A percentile compares a stretch with the other conserved stretches of the same genome.
These are phyloP conservation scores for Annona squamosa DNA, from an alignment of 164 flowering plant species.

Conservation along the genomic window DNA sequence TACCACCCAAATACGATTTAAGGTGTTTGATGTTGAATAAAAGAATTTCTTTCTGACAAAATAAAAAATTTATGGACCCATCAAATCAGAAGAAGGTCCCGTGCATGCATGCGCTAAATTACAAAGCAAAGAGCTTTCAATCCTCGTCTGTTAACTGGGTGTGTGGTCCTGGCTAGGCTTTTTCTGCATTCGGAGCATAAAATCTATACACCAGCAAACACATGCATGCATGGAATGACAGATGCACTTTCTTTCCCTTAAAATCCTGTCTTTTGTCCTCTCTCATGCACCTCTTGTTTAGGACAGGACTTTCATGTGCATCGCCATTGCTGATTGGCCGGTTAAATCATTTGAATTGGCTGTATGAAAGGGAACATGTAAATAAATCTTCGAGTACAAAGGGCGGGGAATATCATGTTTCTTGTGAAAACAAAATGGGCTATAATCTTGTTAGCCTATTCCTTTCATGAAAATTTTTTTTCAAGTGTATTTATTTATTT, in stretches of 20 bases:
- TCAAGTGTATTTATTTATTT: too few species aligned
- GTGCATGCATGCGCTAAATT: too few species aligned
- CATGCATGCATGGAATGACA: not conserved
- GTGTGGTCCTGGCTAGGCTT: too few species aligned
- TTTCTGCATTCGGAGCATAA: not conserved
- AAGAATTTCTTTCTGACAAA: not conserved
- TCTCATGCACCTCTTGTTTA: not conserved
- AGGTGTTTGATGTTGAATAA: not conserved
- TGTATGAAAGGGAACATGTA: not conserved
- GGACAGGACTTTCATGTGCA: not conserved
- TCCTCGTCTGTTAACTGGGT: too few species aligned
- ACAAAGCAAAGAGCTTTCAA: too few species aligned
- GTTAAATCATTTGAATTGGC: not conserved
- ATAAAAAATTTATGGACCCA: not conserved
- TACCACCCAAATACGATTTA: too few species aligned
- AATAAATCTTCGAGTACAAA: too few species aligned
- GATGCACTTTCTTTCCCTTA: not conserved
- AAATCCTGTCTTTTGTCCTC: not conserved
- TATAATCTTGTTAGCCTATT: not conserved
- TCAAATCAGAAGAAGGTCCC: too few species aligned
- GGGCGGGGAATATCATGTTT: not conserved
- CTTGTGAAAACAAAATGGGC: not conserved
- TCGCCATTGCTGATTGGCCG: not conserved
- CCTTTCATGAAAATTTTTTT: too few species aligned
- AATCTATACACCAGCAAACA: not conserved